A percentile compares a stretch with the other conserved stretches of the same genome.
These are phyloP conservation scores for Botryosphaeria agaves DNA, from an alignment of 2,329 filamentous ascomycete genomes.

Conservation along the genomic window DNA sequence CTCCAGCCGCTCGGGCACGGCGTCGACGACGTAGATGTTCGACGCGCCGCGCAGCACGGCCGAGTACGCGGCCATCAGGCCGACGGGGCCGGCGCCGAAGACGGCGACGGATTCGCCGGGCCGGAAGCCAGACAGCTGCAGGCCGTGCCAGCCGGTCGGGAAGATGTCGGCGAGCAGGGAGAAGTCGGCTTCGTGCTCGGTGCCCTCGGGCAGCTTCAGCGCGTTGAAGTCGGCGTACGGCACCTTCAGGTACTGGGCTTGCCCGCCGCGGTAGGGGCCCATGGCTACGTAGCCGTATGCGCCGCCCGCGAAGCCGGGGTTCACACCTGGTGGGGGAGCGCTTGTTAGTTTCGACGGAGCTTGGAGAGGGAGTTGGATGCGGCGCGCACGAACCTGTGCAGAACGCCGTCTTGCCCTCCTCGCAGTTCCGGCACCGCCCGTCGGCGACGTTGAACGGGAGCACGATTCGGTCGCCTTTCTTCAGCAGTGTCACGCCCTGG, in stretches of 20 bases:
- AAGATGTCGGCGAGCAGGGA: constrained; percentile 33
- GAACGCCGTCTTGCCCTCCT: constrained; percentile 46
- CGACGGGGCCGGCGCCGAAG: constrained; percentile 47
- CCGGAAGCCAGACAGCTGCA: constrained; percentile 40
- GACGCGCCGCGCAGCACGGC: constrained; percentile 42
- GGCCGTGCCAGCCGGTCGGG: constrained; percentile 37
- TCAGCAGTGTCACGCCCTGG: constrained; percentile 39
- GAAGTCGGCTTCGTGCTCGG: constrained; percentile 44
- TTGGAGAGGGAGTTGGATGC: too few species aligned
- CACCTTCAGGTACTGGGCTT: constrained; percentile 47
- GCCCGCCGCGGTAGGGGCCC: constrained; percentile 37
- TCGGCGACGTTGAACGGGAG: constrained; percentile 50
- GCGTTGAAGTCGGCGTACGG: constrained; percentile 53
- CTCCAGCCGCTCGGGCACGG: constrained; percentile 39
- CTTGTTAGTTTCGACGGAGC: too few species aligned
- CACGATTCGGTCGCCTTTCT: constrained; percentile 46
- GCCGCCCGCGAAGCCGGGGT: constrained; percentile 41
- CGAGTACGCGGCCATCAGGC: constrained; percentile 49
- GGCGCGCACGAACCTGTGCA: too few species aligned
- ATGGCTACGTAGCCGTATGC: constrained; percentile 46
- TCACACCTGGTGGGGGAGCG: too few species aligned
- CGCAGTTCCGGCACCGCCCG: constrained; percentile 45
- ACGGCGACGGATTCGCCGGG: constrained; percentile 45
- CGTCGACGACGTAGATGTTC: constrained; percentile 45
- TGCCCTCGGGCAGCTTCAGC: constrained; percentile 41